Percentiles rank a stretch among this genome's conserved stretches.
Conservation (phyloP, 257 asterid genomes). For the Verbascum thapsus region DNA sequence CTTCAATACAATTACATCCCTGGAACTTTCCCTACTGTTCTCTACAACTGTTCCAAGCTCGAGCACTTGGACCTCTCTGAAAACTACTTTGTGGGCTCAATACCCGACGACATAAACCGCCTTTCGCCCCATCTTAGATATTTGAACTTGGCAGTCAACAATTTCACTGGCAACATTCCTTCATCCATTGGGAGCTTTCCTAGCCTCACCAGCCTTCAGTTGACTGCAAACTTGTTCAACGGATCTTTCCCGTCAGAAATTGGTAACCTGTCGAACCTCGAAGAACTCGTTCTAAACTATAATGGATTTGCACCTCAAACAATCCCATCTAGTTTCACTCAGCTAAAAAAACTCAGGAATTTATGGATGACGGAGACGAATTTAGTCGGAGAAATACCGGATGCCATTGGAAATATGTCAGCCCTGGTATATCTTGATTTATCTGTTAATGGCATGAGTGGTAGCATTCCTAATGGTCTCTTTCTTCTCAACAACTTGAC, state of each 20-base stretch:
- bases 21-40: slow-evolving; percentile 47
- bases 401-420: slow-evolving; percentile 55
- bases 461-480: slow-evolving; percentile 54
- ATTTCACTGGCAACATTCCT: slow-evolving; percentile 69
- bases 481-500: slow-evolving; percentile 60
- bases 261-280: slow-evolving; percentile 57
- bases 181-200: slow-evolving; percentile 51
- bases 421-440: slow-evolving; percentile 61
- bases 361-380: slow-evolving; percentile 47
- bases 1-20: slow-evolving; percentile 44
- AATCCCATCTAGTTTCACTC: slow-evolving; percentile 60
- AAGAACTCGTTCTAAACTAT: slow-evolving; percentile 36
- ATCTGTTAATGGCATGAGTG: slow-evolving; percentile 54
- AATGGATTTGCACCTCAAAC: slow-evolving; percentile 58
- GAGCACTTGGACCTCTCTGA: slow-evolving; percentile 56
- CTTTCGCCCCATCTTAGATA: slow-evolving; percentile 46
- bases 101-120: slow-evolving; percentile 54
- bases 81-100: slow-evolving; percentile 49
- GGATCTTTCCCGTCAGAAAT: slow-evolving; percentile 68
- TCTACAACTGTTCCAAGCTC: slow-evolving; percentile 55
- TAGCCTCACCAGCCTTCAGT: slow-evolving; percentile 43
- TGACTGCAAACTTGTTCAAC: slow-evolving; percentile 38
- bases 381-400: slow-evolving; percentile 71
- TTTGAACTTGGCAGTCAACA: slow-evolving; percentile 49
- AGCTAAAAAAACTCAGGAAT: slow-evolving; percentile 52